Conservation (phyloP, 106 monocot species). For the Phalaenopsis equestris region DNA sequence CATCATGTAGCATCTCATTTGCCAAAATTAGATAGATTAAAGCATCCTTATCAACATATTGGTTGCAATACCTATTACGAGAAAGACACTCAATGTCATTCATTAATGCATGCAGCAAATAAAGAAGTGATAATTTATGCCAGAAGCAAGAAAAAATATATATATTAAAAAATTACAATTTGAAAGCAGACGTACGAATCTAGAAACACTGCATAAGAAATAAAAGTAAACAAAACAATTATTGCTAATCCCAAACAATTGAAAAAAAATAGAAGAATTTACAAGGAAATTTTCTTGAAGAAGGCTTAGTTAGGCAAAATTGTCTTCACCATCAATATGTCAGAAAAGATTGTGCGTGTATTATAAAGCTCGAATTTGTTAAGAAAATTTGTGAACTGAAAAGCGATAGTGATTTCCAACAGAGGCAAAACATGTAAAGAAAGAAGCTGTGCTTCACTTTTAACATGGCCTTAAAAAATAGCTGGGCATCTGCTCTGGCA, state of each 20-base stretch:
- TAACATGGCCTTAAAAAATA: no score
- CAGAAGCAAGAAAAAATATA: neutral
- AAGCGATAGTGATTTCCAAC: no score
- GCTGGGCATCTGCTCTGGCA: no score
- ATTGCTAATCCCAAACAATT: neutral
- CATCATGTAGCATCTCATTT: constrained; percentile 93
- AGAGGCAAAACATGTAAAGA: no score
- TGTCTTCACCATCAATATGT: no score
- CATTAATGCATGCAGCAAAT: neutral
- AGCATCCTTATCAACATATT: constrained; percentile 94
- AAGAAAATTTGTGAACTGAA: no score
- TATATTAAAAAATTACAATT: neutral
- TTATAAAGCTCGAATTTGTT: no score
- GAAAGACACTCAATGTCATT: neutral
- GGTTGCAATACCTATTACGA: constrained; percentile 66
- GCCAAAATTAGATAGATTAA: constrained; percentile 84
- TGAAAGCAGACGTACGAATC: neutral
- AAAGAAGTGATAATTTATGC: neutral
- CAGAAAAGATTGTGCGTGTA: no score
- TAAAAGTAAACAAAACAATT: neutral
- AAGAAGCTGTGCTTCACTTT: no score
- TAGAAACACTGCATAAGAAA: neutral
- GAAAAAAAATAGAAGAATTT: neutral
- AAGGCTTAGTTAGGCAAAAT: neutral
- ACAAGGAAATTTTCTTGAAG: neutral